A percentile compares a stretch with the other conserved stretches of the same genome.
Evolutionary conservation across 2,329 filamentous ascomycete species (phyloP).

Genomic region (Pseudonectria buxi): DNA sequence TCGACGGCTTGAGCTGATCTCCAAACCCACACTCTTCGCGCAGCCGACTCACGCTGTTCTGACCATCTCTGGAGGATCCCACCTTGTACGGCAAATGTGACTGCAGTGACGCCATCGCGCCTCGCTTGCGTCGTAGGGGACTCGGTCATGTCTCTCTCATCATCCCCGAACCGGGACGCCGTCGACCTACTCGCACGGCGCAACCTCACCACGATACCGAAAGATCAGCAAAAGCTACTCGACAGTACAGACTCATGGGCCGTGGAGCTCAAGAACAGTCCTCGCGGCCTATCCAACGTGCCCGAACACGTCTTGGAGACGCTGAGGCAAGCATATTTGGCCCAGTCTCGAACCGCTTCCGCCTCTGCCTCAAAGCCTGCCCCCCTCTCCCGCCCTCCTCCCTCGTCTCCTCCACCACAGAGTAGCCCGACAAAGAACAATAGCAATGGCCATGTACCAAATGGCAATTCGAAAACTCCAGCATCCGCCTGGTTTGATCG

Average conservation of each 20-base stretch:
- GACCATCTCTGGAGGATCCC: neutral
- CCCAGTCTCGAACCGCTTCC: neutral
- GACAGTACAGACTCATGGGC: constrained; percentile 32
- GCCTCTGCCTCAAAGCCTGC: no score
- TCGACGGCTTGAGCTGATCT: no score
- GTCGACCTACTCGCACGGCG: constrained; percentile 20
- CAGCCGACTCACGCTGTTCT: constrained; percentile 1
- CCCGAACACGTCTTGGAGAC: constrained; percentile 30
- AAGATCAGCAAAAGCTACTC: constrained; percentile 33
- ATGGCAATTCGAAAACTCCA: constrained; percentile 27
- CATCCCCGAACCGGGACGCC: constrained; percentile 18
- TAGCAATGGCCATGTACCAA: constrained; percentile 25
- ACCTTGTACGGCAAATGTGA: constrained; percentile 14
- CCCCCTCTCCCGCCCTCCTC: no score
- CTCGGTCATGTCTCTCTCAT: constrained; percentile 20
- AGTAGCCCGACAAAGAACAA: no score
- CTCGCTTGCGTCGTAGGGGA: constrained; percentile 6
- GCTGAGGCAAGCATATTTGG: constrained; percentile 19
- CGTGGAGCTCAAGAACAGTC: constrained; percentile 15
- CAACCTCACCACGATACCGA: constrained; percentile 27
- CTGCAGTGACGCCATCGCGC: constrained; percentile 14
- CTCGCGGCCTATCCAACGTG: constrained; percentile 24
- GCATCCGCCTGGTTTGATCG: constrained; percentile 16
- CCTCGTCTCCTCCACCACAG: no score
- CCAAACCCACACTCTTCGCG: no score